A percentile compares a stretch with the other conserved stretches of the same genome.
These are phyloP conservation scores for Picochlorum sp. DNA, from an alignment of 139 green algal species.

Conservation along the genomic window DNA sequence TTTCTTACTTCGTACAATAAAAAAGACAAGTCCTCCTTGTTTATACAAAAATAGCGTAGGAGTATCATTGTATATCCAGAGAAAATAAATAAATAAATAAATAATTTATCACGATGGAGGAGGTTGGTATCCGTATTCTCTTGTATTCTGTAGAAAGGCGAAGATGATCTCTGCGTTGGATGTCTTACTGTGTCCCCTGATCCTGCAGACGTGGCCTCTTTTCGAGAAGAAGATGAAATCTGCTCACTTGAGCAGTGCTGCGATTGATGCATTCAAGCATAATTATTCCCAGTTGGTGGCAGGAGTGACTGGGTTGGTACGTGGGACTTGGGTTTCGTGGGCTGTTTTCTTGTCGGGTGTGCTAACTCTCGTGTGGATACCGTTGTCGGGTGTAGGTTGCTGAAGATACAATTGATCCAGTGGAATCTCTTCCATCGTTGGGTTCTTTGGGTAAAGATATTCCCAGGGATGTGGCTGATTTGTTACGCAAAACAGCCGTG, in stretches of 20 bases:
- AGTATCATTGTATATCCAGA: too few species aligned
- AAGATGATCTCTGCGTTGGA: too few species aligned
- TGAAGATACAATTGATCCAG: conserved; percentile 60
- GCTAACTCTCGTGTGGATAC: neutral
- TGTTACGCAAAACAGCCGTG: conserved; percentile 73
- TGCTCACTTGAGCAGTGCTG: conserved; percentile 50
- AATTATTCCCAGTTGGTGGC: conserved; percentile 81
- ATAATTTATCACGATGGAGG: too few species aligned
- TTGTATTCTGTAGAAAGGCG: too few species aligned
- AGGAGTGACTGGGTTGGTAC: conserved; percentile 74
- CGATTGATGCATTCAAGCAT: conserved; percentile 69
- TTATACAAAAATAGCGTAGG: too few species aligned
- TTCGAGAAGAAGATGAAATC: conserved; percentile 69
- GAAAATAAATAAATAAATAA: too few species aligned
- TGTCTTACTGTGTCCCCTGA: too few species aligned
- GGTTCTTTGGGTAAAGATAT: conserved; percentile 21
- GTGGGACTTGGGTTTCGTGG: neutral
- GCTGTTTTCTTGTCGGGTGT: neutral
- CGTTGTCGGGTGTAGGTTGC: conserved; percentile 48
- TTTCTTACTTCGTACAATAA: too few species aligned
- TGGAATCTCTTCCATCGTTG: conserved; percentile 55
- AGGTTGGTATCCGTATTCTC: too few species aligned
- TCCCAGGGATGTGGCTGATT: neutral
- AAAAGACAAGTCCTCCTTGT: too few species aligned
- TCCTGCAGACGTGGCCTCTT: conserved; percentile 18